phyloP scores from a whole-genome alignment of 352 stramenopile genomes.

The Pythium phragmitis region DNA sequence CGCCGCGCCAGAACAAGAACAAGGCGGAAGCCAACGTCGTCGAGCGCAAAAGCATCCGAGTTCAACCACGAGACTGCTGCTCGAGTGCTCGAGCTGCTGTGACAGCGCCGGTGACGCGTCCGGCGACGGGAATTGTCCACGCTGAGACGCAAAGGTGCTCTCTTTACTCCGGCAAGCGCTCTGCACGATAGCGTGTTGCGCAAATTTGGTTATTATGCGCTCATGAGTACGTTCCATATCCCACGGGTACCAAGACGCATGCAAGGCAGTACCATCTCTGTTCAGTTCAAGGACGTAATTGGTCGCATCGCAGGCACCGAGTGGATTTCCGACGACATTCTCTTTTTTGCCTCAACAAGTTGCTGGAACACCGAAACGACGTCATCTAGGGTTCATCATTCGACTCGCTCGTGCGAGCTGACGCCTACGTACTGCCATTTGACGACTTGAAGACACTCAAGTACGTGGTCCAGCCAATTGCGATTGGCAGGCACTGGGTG shows the following conservation, averaged over 20 bases:
- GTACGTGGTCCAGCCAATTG: background rate
- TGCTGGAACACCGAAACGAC: background rate
- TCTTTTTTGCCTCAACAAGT: constrained; percentile 3
- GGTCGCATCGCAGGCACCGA: background rate
- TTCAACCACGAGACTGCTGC: too few relatives aligned
- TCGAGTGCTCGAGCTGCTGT: too few relatives aligned
- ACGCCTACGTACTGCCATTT: background rate
- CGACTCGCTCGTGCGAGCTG: background rate
- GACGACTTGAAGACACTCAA: background rate
- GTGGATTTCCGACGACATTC: background rate
- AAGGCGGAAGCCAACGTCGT: too few relatives aligned
- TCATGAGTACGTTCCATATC: background rate
- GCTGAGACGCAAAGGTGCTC: too few relatives aligned
- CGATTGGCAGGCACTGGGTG: background rate
- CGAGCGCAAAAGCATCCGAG: too few relatives aligned
- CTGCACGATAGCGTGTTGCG: too few relatives aligned
- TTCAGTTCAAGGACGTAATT: background rate
- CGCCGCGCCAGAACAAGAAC: too few relatives aligned
- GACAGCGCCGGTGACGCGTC: too few relatives aligned
- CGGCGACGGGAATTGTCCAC: too few relatives aligned
- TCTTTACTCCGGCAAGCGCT: too few relatives aligned
- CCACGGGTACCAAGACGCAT: background rate
- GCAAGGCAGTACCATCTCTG: background rate
- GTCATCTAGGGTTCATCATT: background rate
- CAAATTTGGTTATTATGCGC: background rate